phyloP scores from a whole-genome alignment of 495 filamentous ascomycete species.

The Neurospora pannonica region DNA sequence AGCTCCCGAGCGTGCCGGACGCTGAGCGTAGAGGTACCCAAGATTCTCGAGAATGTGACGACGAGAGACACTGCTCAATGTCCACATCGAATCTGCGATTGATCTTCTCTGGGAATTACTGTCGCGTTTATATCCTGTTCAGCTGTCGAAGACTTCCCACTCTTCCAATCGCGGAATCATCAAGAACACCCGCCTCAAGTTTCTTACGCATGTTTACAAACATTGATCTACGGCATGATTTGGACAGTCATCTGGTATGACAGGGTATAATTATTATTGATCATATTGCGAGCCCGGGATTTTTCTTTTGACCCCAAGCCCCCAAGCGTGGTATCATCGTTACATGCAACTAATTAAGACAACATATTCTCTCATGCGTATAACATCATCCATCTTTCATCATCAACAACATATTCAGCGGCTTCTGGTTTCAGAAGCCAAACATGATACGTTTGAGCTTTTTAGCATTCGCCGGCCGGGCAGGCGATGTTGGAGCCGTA shows the following conservation, averaged over 20 bases:
- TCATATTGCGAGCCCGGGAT: not conserved
- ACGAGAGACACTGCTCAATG: not conserved
- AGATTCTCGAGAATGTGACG: not conserved
- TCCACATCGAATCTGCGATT: not conserved
- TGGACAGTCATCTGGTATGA: not conserved
- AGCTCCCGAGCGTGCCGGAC: too few species aligned
- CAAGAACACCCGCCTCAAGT: too few species aligned
- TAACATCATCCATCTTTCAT: not conserved
- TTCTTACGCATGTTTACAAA: too few species aligned
- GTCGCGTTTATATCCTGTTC: too few species aligned
- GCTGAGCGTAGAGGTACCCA: too few species aligned
- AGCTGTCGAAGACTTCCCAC: too few species aligned
- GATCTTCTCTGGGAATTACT: too few species aligned
- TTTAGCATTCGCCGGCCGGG: conserved; percentile 24
- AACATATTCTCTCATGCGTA: not conserved
- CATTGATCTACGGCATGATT: not conserved
- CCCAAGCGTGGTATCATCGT: not conserved
- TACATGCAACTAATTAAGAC: not conserved
- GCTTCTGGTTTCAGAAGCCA: not conserved
- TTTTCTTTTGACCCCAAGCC: not conserved
- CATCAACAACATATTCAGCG: not conserved
- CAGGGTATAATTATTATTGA: not conserved
- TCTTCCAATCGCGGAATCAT: too few species aligned
- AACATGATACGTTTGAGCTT: not conserved
- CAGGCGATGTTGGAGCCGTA: conserved; percentile 43